Percentiles rank a stretch among this genome's conserved stretches.
Evolutionary conservation across 768 basidiomycete genomes (phyloP).

Genomic region (Phaffia australis): DNA sequence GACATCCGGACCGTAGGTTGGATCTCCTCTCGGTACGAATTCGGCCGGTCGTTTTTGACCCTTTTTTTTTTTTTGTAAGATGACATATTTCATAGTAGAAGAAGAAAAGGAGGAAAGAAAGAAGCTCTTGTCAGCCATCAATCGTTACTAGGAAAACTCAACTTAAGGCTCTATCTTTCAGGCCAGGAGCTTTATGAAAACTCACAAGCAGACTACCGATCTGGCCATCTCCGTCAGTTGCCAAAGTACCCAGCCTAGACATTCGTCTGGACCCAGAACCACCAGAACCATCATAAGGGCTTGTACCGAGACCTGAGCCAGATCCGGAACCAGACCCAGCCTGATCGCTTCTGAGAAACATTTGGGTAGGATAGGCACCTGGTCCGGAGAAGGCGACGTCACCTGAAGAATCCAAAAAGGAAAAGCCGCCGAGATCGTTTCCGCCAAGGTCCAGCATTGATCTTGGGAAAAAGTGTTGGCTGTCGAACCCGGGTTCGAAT

Average conservation of each 20-base stretch:
- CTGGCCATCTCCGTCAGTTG: background rate
- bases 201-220: too few relatives aligned
- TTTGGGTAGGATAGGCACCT: conserved; percentile 16
- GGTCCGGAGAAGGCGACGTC: conserved; percentile 25
- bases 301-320: too few relatives aligned
- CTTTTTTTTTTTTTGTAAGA: too few relatives aligned
- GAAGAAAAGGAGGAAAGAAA: background rate
- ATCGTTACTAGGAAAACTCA: background rate
- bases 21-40: conserved; percentile 16
- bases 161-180: background rate
- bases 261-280: background rate
- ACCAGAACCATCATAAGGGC: too few relatives aligned
- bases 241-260: background rate
- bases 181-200: background rate
- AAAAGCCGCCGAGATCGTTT: conserved; percentile 11
- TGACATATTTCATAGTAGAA: background rate
- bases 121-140: background rate
- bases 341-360: background rate
- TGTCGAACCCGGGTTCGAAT: conserved; percentile 11
- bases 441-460: conserved; percentile 16
- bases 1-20: conserved; percentile 20
- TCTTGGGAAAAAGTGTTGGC: conserved; percentile 9
- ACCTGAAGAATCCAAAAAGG: conserved; percentile 12
- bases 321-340: background rate
- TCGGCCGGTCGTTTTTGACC: conserved; percentile 24